phyloP scores from a whole-genome alignment of 805 yeast species.

The Ogataea glucozyma region DNA sequence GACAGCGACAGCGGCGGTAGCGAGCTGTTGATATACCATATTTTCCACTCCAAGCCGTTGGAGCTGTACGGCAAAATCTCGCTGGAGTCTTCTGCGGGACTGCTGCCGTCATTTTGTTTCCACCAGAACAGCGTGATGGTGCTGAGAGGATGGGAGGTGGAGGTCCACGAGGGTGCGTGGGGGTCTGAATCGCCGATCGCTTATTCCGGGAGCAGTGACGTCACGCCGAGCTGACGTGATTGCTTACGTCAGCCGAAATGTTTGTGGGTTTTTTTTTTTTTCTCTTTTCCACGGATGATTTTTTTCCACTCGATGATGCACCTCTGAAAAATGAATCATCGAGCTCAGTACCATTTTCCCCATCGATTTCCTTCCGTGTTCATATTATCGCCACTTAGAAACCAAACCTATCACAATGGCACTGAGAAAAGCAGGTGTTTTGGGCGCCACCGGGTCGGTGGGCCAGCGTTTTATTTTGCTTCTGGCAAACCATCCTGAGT shows the following conservation, averaged over 20 bases:
- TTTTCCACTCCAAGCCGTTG: slow-evolving; percentile 15
- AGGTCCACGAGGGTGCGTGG: slow-evolving; percentile 5
- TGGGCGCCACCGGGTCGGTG: slow-evolving; percentile 97
- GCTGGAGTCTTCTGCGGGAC: background rate
- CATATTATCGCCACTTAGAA: no score
- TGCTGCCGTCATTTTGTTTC: slow-evolving; percentile 16
- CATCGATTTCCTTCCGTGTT: no score
- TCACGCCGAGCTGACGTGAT: no score
- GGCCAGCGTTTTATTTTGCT: slow-evolving; percentile 93
- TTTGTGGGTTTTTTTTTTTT: no score
- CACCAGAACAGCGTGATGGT: slow-evolving; percentile 7
- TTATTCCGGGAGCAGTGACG: no score
- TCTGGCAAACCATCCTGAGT: slow-evolving; percentile 84
- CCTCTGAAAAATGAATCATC: no score
- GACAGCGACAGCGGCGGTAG: slow-evolving; percentile 9
- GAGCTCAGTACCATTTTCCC: no score
- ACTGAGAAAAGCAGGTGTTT: slow-evolving; percentile 71
- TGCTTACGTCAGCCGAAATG: no score
- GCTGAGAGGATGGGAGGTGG: slow-evolving; percentile 1
- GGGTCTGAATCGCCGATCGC: no score
- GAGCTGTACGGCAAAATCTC: background rate
- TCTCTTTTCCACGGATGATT: no score
- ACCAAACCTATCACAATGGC: slow-evolving; percentile 15
- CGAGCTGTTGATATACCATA: slow-evolving; percentile 16
- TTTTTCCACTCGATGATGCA: no score